Evolutionary conservation across 2,329 filamentous ascomycete genomes (phyloP).

Genomic region (Ascochyta clinopodiicola): DNA sequence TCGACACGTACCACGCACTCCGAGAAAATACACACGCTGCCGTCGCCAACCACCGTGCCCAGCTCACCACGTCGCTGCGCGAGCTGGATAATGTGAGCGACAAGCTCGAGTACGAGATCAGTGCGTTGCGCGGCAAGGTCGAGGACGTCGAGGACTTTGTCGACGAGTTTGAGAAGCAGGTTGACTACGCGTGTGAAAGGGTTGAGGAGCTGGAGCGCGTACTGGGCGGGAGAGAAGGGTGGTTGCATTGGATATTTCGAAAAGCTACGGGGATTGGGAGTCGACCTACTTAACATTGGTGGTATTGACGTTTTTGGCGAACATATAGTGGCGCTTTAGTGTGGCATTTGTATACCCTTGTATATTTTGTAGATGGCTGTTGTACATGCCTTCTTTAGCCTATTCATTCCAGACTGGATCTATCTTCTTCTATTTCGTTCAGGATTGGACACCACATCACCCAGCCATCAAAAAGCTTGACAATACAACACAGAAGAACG

Average conservation of each 20-base stretch:
- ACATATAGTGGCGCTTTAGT: neutral
- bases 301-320: neutral
- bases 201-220: constrained; percentile 66
- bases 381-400: neutral
- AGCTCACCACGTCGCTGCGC: constrained; percentile 73
- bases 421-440: too few relatives aligned
- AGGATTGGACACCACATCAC: too few relatives aligned
- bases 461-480: too few relatives aligned
- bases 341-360: constrained; percentile 6
- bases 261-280: constrained; percentile 37
- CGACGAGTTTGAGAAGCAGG: constrained; percentile 76
- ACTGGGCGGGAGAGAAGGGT: constrained; percentile 43
- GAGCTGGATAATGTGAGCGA: constrained; percentile 82
- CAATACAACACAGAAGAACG: too few relatives aligned
- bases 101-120: constrained; percentile 91
- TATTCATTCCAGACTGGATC: too few relatives aligned
- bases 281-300: constrained; percentile 6
- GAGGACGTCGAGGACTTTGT: constrained; percentile 87
- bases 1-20: constrained; percentile 73
- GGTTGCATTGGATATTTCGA: constrained; percentile 42
- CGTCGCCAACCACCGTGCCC: constrained; percentile 71
- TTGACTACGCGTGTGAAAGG: constrained; percentile 51
- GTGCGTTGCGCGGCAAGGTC: constrained; percentile 78
- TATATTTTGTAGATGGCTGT: neutral
- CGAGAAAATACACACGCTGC: constrained; percentile 72